Base-by-base conservation (phyloP, 2,329 filamentous ascomycete genomes). In the Fusarium sp. region DNA sequence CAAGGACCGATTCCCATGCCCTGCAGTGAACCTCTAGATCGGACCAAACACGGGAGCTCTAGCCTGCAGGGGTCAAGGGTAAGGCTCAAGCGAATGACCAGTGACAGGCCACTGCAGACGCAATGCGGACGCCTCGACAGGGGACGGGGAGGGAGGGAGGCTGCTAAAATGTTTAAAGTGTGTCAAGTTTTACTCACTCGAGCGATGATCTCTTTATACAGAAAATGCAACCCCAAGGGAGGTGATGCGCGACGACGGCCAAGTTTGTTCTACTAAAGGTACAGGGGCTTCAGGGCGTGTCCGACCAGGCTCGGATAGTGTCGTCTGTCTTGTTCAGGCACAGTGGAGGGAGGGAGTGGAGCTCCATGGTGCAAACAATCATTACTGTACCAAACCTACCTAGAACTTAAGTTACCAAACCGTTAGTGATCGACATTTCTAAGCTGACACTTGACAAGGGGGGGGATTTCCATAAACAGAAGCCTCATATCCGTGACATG, bases 1-100 rank as follows among this genome's bases (percentile, higher is more conserved):
- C 33, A 52, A 14, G n/a, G 27, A 52, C 76, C 76, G 77, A 78
- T 78, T 42, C 57, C 60, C 69, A 77, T 61, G 64, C 66, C 49
- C 46, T 57, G 67, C 68, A 63, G 60, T 57, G 57, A 50, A 23
- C 55, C 61, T 74, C 61, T 33, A 64, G 77, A 78, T 78, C 77
- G 76, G 64, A 67, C 75, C 73, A 75, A 63, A 60, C 68, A n/a
- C 60, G 58, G 64, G 62, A 69, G 67, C 54, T 71, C 55, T 64
- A 70, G 69, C 56, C 40, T 52, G 58, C 73, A 75, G 72, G 73
- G 73, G 65, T 61, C 41, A 68, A 41, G 44, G 35, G 41, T 37
- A 71, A 33, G 48, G 30, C 50, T 37, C 50, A 56, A 50, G 66
- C 52, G 54, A 59, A 33, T 68, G 27, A 50, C 32, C 53, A 33